Base-by-base conservation (phyloP, 192 early-diverging fungal genomes). In the Glomus cerebriforme region DNA sequence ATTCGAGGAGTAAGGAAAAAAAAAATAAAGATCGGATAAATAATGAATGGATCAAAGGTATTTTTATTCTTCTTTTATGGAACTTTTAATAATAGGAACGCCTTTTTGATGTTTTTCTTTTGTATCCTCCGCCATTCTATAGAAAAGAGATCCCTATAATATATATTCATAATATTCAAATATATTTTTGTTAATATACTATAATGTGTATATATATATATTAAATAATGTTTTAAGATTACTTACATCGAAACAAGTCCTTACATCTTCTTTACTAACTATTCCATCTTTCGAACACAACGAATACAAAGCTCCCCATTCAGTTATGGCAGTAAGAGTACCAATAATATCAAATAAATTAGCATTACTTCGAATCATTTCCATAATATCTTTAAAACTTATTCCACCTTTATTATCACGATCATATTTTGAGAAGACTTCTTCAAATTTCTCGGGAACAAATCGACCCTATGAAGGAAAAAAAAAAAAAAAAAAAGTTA, bases 391-490 rank as follows among this genome's bases (percentile, higher is more conserved):
- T 1, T 7, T 27, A 12, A 80, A 65, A 34, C 47, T 80, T 22
- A 84, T 60, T 29, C 77, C 85, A 59, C 75, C 82, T 70, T 86
- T 82, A 10, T 78, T 76, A 12, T 65, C 66, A 0, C 64, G 67
- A 79, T 83, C 84, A 72, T 83, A 86, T 59, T 85, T 84, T 22
- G 81, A 34, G 47, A 82, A 87, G 27, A 90, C 77, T n/a, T 87
- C 85, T 79, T 90, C 89, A 66, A 90, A 90, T 39, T 81, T 79
- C 80, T 88, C 80, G 1, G 89, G 86, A 49, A 88, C 80, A 66
- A 83, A 89, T 31, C 87, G 87, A 34, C 87, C 86, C 77, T 81
- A 80, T 63, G 29, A 19, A 64, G 43, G n/a, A 12, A 45, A 79
- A 32, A 34, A 39, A 39, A 29, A 39, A 83, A 34, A 39, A 77